phyloP scores from a whole-genome alignment of 2,329 filamentous ascomycete genomes.

The Fusarium luffae region DNA sequence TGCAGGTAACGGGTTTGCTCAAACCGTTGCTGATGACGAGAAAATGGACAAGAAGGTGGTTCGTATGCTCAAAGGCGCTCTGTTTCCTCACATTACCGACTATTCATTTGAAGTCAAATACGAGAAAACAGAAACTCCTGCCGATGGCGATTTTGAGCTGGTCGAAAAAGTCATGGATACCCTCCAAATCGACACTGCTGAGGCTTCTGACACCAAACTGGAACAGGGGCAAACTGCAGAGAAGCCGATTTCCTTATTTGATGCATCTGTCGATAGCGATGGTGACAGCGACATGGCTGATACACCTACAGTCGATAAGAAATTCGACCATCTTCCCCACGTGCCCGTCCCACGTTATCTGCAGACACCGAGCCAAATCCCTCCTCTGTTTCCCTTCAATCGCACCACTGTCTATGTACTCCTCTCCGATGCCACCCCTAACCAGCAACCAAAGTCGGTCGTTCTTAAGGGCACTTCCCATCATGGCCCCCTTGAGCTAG shows the following conservation, averaged over 20 bases:
- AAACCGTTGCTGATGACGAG: constrained; percentile 71
- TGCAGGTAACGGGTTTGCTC: constrained; percentile 68
- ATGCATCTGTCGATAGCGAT: constrained; percentile 58
- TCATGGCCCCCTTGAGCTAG: constrained; percentile 69
- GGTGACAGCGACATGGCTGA: constrained; percentile 49
- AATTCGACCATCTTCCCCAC: constrained; percentile 63
- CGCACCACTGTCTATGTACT: constrained; percentile 74
- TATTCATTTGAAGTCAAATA: constrained; percentile 74
- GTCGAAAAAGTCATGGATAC: constrained; percentile 67
- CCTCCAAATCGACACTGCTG: constrained; percentile 52
- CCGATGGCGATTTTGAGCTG: constrained; percentile 69
- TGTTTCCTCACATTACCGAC: constrained; percentile 73
- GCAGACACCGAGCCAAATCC: constrained; percentile 72
- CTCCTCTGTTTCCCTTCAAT: constrained; percentile 73
- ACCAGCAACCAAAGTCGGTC: constrained; percentile 61
- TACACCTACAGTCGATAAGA: constrained; percentile 43
- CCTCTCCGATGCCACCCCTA: constrained; percentile 61
- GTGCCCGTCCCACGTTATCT: constrained; percentile 67
- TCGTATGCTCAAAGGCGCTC: constrained; percentile 77
- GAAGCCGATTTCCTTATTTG: constrained; percentile 69
- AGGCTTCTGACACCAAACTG: constrained; percentile 5
- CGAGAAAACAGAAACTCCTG: constrained; percentile 36
- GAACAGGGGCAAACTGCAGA: constrained; percentile 38
- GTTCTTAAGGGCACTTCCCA: constrained; percentile 66
- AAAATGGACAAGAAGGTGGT: constrained; percentile 76